Conservation (phyloP, 208 protist species). For the Naegleria fowleri region DNA sequence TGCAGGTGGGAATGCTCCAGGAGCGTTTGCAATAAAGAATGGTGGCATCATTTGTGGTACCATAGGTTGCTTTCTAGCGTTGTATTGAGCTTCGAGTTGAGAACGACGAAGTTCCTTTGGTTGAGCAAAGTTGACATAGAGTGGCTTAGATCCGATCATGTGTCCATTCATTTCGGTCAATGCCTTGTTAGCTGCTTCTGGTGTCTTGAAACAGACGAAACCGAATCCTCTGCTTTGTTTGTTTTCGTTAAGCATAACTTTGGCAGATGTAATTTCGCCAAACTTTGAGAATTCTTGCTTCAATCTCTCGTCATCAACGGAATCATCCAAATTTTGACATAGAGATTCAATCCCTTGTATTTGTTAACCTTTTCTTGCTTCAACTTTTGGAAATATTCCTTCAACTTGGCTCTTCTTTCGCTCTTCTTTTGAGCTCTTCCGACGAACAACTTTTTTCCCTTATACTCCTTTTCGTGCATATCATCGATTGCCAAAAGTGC, state of each 20-base stretch:
- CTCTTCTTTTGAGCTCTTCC: conserved; percentile 89
- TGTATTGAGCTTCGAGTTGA: conserved; percentile 85
- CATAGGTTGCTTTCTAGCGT: conserved; percentile 4
- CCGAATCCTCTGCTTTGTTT: conserved; percentile 73
- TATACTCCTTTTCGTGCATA: conserved; percentile 70
- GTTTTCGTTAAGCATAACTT: conserved; percentile 87
- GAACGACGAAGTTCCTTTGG: conserved; percentile 88
- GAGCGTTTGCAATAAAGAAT: background rate
- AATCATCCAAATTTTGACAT: conserved; percentile 97
- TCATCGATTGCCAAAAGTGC: conserved; percentile 85
- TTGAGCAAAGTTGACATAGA: conserved; percentile 95
- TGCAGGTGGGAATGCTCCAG: background rate
- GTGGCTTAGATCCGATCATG: conserved; percentile 86
- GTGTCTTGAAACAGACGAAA: conserved; percentile 81
- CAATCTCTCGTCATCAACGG: conserved; percentile 84
- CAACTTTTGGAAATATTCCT: conserved; percentile 65
- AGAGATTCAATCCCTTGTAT: conserved; percentile 92
- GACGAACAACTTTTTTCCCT: conserved; percentile 83
- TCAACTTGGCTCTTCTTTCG: conserved; percentile 88
- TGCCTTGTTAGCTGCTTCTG: conserved; percentile 93
- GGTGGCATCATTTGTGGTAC: background rate
- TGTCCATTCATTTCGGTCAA: conserved; percentile 95
- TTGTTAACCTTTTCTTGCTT: conserved; percentile 72
- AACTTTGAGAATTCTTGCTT: conserved; percentile 81
- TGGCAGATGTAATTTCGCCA: conserved; percentile 90